These are phyloP conservation scores for Boletus sp. DNA, from an alignment of 768 basidiomycete genomes.

Conservation along the genomic window DNA sequence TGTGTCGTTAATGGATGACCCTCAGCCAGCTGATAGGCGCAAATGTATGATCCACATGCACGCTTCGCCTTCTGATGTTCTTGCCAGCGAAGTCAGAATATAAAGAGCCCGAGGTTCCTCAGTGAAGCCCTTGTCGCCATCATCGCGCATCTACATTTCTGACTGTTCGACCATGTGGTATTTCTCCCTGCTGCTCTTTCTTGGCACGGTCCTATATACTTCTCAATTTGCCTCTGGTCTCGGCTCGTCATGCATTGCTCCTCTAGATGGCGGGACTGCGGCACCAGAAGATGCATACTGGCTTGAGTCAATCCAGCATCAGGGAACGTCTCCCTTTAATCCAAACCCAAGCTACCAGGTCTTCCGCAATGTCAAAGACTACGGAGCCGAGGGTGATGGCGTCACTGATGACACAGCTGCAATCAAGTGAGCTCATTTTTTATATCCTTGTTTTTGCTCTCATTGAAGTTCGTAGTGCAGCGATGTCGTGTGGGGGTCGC, in stretches of 20 bases:
- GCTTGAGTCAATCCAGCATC: conserved; percentile 69
- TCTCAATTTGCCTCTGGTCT: conserved; percentile 26
- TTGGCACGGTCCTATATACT: conserved; percentile 9
- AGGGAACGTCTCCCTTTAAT: conserved; percentile 68
- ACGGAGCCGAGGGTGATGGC: conserved; percentile 57
- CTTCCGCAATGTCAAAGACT: conserved; percentile 73
- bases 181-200: not conserved
- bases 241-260: conserved; percentile 45
- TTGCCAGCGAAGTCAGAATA: no score
- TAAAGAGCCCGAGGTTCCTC: no score
- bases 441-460: no score
- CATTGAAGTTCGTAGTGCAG: conserved; percentile 39
- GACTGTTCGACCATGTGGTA: conserved; percentile 8
- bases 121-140: no score
- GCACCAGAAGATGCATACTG: conserved; percentile 48
- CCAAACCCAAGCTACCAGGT: conserved; percentile 51
- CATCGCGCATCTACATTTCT: no score
- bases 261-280: conserved; percentile 52
- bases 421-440: conserved; percentile 49
- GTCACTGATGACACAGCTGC: conserved; percentile 72
- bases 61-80: no score
- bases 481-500: conserved; percentile 59
- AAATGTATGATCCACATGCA: no score
- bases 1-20: no score
- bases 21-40: no score